These are phyloP conservation scores for Epichloe sylvatica DNA, from an alignment of 2,329 filamentous ascomycete genomes.

Conservation along the genomic window DNA sequence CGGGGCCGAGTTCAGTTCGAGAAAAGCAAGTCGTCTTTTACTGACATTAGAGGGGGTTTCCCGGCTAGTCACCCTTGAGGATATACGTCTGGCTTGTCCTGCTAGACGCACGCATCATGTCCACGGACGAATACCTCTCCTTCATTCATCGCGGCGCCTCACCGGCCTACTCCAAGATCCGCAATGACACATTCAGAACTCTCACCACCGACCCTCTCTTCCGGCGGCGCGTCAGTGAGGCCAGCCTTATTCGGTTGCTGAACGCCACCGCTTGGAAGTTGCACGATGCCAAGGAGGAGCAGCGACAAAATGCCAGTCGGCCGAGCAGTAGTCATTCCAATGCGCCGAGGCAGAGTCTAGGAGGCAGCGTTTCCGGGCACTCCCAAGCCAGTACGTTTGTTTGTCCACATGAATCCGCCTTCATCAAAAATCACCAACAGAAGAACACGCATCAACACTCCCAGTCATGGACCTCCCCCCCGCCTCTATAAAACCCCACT, in stretches of 20 bases:
- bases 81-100: slow-evolving; percentile 96
- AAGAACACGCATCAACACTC: background rate
- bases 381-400: slow-evolving; percentile 28
- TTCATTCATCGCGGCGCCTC: slow-evolving; percentile 89
- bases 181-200: slow-evolving; percentile 95
- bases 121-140: slow-evolving; percentile 76
- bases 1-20: background rate
- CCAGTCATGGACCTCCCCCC: background rate
- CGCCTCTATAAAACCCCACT: background rate
- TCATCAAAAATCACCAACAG: background rate
- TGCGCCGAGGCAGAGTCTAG: slow-evolving; percentile 18
- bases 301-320: slow-evolving; percentile 19
- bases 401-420: background rate
- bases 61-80: slow-evolving; percentile 65
- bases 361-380: slow-evolving; percentile 21
- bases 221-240: slow-evolving; percentile 86
- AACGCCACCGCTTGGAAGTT: slow-evolving; percentile 93
- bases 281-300: slow-evolving; percentile 56
- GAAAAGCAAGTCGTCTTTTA: background rate
- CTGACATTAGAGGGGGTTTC: background rate
- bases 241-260: slow-evolving; percentile 81
- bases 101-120: slow-evolving; percentile 71
- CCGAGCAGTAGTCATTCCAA: slow-evolving; percentile 25
- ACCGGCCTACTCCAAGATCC: slow-evolving; percentile 91
- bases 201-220: slow-evolving; percentile 95